Base-by-base conservation (phyloP, 2,329 filamentous ascomycete species). In the Escovopsis sp. region DNA sequence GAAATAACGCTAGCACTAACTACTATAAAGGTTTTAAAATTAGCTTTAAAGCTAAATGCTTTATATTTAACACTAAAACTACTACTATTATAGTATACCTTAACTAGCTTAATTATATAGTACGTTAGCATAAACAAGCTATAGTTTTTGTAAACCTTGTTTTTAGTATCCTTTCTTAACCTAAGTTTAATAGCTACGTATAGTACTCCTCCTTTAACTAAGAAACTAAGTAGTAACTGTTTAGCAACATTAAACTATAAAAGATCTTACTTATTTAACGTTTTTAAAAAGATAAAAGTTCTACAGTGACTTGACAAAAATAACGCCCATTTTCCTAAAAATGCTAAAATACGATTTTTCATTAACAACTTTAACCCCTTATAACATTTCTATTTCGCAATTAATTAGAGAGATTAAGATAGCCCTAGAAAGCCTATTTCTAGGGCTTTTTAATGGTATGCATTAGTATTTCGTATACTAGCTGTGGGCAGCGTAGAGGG, bases 391-490 rank as follows among this genome's bases (percentile, higher is more conserved):
- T 14, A 33, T 21, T 21, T 33, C 14, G 13, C 18, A 33, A 4
- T 18, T 18, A 33, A 33, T 6, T 5, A 15, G 18, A 33, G 17
- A 33, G 13, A 8, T 33, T 5, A 23, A 6, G 21, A n/a, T 12
- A 33, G 12, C 18, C 13, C 13, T 23, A 33, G 21, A 26, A 8
- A 33, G 18, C 12, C 21, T 13, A 26, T 8, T 33, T 23, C 10
- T n/a, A 21, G 13, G 17, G 10, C 7, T 33, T n/a, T 21, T 18
- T 21, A 33, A 23, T 14, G 7, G 10, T 21, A 9, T 23, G 21
- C 21, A 14, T 31, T 29, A 38, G 27, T 34, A 38, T 27, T 38
- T 38, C 14, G 32, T 38, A 34, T 35, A 39, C 31, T 25, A 39
- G 3, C 37, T 25, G 4, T 27, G 13, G 7, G 30, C 34, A 12